Evolutionary conservation across 345 rosid genomes (phyloP).

Genomic region (Melastoma malabathricum): DNA sequence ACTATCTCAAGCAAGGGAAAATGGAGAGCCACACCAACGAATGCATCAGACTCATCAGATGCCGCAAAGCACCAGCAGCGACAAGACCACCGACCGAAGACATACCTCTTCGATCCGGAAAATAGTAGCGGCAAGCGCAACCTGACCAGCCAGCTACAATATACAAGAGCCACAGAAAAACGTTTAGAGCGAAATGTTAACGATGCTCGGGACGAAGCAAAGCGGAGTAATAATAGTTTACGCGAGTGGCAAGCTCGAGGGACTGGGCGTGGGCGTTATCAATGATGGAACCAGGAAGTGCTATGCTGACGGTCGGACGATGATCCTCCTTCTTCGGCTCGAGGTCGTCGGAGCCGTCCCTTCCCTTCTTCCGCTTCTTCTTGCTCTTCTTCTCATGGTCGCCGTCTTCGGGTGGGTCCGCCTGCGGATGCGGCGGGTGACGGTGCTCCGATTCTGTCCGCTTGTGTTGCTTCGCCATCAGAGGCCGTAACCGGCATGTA

Average conservation of each 20-base stretch:
- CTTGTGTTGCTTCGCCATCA: too few relatives aligned
- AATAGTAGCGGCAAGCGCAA: conserved; percentile 87
- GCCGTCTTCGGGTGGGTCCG: conserved; percentile 7
- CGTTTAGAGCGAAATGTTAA: background rate
- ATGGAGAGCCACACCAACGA: too few relatives aligned
- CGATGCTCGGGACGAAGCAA: background rate
- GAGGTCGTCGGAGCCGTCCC: background rate
- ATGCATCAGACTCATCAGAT: too few relatives aligned
- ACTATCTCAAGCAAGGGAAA: too few relatives aligned
- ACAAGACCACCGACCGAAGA: background rate
- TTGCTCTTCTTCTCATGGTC: conserved; percentile 2
- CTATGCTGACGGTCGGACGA: conserved; percentile 58
- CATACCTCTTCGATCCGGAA: conserved; percentile 81
- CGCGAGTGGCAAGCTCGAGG: conserved; percentile 17
- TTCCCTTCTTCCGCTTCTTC: conserved; percentile 22
- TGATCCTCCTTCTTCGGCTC: conserved; percentile 13
- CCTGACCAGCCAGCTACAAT: conserved; percentile 76
- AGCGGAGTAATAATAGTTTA: too few relatives aligned
- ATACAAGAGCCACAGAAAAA: background rate
- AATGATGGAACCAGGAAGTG: conserved; percentile 90
- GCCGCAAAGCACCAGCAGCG: background rate
- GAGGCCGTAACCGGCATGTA: too few relatives aligned
- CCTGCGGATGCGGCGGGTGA: too few relatives aligned
- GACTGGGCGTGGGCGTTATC: conserved; percentile 92
- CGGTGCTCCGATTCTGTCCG: too few relatives aligned